phyloP scores from a whole-genome alignment of 2,329 filamentous ascomycete species.

The Dactylella cylindrospora region DNA sequence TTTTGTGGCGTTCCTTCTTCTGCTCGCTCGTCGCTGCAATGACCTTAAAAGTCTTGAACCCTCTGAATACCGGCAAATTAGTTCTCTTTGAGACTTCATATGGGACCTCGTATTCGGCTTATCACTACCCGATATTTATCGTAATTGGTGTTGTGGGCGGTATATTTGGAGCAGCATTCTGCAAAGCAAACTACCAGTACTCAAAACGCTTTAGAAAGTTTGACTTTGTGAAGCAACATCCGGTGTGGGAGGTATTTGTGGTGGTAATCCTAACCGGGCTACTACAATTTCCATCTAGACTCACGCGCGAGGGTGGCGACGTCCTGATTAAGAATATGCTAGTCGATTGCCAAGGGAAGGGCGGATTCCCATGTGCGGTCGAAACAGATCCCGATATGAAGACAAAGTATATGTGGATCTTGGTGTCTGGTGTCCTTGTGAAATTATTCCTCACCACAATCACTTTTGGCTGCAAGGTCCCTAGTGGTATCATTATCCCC shows the following conservation, averaged over 20 bases:
- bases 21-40: slow-evolving; percentile 62
- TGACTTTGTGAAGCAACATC: slow-evolving; percentile 59
- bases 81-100: slow-evolving; percentile 65
- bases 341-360: slow-evolving; percentile 56
- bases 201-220: slow-evolving; percentile 60
- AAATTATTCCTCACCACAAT: slow-evolving; percentile 62
- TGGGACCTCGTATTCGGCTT: slow-evolving; percentile 59
- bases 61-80: slow-evolving; percentile 62
- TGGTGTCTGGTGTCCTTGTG: slow-evolving; percentile 59
- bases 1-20: slow-evolving; percentile 63
- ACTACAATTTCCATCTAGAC: slow-evolving; percentile 61
- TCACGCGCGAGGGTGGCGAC: slow-evolving; percentile 61
- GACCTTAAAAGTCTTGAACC: slow-evolving; percentile 61
- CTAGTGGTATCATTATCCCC: slow-evolving; percentile 64
- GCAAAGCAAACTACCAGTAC: slow-evolving; percentile 62
- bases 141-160: slow-evolving; percentile 62
- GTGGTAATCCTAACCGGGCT: slow-evolving; percentile 60
- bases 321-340: slow-evolving; percentile 61
- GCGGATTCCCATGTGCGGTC: slow-evolving; percentile 2
- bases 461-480: slow-evolving; percentile 64
- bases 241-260: slow-evolving; percentile 60
- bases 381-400: slow-evolving; percentile 48
- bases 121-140: slow-evolving; percentile 62
- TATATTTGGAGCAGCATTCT: slow-evolving; percentile 62
- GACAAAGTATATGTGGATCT: slow-evolving; percentile 54